Conservation (phyloP, 2,329 filamentous ascomycete genomes). For the Myrmaecium sp. region DNA sequence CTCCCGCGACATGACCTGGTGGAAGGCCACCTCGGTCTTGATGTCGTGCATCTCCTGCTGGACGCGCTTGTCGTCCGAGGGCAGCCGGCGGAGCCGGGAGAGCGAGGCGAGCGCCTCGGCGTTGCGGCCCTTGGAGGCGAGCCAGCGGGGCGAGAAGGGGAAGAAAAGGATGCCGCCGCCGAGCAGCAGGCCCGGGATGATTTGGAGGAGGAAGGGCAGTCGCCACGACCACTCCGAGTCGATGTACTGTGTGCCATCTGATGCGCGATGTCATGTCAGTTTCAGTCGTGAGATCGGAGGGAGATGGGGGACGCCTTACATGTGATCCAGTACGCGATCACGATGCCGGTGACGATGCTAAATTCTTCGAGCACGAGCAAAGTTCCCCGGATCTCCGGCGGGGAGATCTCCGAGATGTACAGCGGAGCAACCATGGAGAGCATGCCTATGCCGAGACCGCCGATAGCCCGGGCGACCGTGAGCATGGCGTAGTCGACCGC, state of each 20-base stretch:
- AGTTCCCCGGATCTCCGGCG: constrained; percentile 31
- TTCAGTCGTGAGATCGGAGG: too few species aligned
- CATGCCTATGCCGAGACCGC: constrained; percentile 36
- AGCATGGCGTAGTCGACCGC: constrained; percentile 35
- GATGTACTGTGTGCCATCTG: constrained; percentile 31
- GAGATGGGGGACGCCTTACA: too few species aligned
- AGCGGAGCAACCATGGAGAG: constrained; percentile 29
- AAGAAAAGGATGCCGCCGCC: constrained; percentile 28
- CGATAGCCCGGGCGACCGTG: constrained; percentile 31
- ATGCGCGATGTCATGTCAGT: too few species aligned
- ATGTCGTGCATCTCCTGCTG: constrained; percentile 36
- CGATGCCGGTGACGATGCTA: constrained; percentile 29
- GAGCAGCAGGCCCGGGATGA: constrained; percentile 23
- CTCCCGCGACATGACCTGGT: constrained; percentile 26
- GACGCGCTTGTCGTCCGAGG: constrained; percentile 31
- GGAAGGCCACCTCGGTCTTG: constrained; percentile 36
- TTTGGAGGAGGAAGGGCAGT: constrained; percentile 31
- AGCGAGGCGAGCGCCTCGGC: constrained; percentile 33
- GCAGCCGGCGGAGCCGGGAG: constrained; percentile 31
- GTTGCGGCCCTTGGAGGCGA: constrained; percentile 29
- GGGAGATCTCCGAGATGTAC: constrained; percentile 36
- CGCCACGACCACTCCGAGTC: constrained; percentile 26
- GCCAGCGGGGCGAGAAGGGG: constrained; percentile 40
- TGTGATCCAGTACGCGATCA: constrained; percentile 37
- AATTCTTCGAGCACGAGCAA: constrained; percentile 33